Percentiles rank a stretch among this genome's conserved stretches.
Conservation (phyloP, 345 rosid genomes). For the Sapria himalayana region DNA sequence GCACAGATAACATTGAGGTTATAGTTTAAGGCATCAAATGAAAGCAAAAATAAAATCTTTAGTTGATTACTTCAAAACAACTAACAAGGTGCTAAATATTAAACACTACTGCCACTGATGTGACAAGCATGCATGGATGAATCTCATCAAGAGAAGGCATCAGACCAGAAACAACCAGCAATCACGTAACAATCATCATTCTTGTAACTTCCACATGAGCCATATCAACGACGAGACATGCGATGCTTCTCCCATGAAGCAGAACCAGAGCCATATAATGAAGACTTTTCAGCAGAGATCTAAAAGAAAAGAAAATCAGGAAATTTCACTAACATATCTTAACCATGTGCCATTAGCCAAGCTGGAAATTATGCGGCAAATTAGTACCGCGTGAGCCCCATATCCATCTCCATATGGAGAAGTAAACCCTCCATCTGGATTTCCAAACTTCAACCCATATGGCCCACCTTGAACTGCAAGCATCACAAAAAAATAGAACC, state of each 20-base stretch:
- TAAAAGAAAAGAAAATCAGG: slow-evolving; percentile 17
- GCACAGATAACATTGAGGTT: no score
- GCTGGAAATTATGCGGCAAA: slow-evolving; percentile 7
- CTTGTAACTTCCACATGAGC: slow-evolving; percentile 9
- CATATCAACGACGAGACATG: slow-evolving; percentile 34
- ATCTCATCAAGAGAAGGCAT: slow-evolving; percentile 11
- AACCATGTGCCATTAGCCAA: slow-evolving; percentile 7
- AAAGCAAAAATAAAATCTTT: slow-evolving; percentile 12
- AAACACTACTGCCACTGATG: slow-evolving; percentile 18
- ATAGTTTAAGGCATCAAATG: no score
- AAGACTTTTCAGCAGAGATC: slow-evolving; percentile 50
- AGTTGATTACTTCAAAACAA: slow-evolving; percentile 13
- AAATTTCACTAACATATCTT: no score
- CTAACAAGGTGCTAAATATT: slow-evolving; percentile 20
- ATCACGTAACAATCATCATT: slow-evolving; percentile 9
- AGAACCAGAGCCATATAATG: slow-evolving; percentile 42
- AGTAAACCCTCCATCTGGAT: slow-evolving; percentile 29
- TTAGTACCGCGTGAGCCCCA: slow-evolving; percentile 36
- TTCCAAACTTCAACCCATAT: slow-evolving; percentile 42
- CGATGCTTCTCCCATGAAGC: slow-evolving; percentile 63
- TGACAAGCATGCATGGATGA: slow-evolving; percentile 15
- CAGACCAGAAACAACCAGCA: slow-evolving; percentile 6
- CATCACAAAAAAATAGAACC: slow-evolving; percentile 11
- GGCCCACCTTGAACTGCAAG: slow-evolving; percentile 42
- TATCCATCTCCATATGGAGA: slow-evolving; percentile 51